Percentiles rank a stretch among this genome's conserved stretches.
Evolutionary conservation across 1,284 basidiomycete genomes (phyloP).

Genomic region (Fereydounia khargensis): DNA sequence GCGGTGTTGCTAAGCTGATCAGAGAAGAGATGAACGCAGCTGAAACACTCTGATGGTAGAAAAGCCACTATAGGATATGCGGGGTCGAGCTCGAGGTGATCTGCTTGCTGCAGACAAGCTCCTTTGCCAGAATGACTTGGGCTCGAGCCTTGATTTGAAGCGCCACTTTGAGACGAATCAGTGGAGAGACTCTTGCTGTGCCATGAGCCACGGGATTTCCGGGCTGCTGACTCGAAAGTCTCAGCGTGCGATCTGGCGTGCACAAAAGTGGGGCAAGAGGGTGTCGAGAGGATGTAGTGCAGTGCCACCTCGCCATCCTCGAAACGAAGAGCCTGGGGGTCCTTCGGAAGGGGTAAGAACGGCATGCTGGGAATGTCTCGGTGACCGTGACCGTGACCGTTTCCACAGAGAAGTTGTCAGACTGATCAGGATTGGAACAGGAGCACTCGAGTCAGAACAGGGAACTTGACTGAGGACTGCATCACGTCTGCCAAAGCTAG

Average conservation of each 20-base stretch:
- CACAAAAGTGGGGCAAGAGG: slow-evolving; percentile 1
- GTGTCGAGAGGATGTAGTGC: slow-evolving; percentile 13
- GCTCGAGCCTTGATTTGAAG: too few relatives aligned
- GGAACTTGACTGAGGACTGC: too few relatives aligned
- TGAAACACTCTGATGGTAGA: slow-evolving; percentile 12
- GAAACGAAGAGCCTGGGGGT: slow-evolving; percentile 3
- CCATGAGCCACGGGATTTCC: not conserved
- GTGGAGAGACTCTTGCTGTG: not conserved
- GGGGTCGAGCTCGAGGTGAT: slow-evolving; percentile 4
- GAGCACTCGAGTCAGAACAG: too few relatives aligned
- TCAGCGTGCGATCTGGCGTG: slow-evolving; percentile 1
- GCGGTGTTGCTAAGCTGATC: slow-evolving; percentile 4
- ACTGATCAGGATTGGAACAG: too few relatives aligned
- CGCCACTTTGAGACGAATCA: too few relatives aligned
- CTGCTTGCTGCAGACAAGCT: too few relatives aligned
- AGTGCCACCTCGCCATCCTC: not conserved
- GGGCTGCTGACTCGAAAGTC: slow-evolving; percentile 1
- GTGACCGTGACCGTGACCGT: too few relatives aligned
- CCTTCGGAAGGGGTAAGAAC: slow-evolving; percentile 5
- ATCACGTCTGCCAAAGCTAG: too few relatives aligned
- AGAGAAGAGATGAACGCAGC: slow-evolving; percentile 11
- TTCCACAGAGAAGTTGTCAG: too few relatives aligned
- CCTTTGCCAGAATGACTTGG: too few relatives aligned
- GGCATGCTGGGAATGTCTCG: slow-evolving; percentile 13
- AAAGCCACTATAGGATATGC: slow-evolving; percentile 7